Percentiles rank a stretch among this genome's conserved stretches.
Evolutionary conservation across 345 rosid genomes (phyloP).

Genomic region (Moricandia arvensis): DNA sequence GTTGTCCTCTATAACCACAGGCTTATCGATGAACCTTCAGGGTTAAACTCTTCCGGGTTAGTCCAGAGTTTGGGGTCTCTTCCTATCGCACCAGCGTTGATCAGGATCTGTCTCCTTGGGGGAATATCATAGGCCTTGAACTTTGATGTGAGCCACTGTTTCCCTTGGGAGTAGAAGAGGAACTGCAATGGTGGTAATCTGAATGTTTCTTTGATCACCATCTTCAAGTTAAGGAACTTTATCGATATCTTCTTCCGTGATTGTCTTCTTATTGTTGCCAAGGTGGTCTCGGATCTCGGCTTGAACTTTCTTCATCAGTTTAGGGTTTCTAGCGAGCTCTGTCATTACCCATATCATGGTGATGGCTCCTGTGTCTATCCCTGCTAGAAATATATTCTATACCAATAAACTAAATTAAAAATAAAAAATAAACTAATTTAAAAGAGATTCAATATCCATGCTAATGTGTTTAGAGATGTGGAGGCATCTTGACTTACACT

Average conservation of each 20-base stretch:
- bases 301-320: constrained; percentile 44
- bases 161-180: constrained; percentile 49
- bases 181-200: constrained; percentile 56
- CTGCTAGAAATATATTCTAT: constrained; percentile 46
- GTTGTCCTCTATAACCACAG: constrained; percentile 46
- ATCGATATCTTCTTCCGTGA: constrained; percentile 34
- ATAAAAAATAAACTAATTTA: background rate
- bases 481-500: constrained; percentile 32
- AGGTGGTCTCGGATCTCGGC: constrained; percentile 31
- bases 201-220: constrained; percentile 53
- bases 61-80: constrained; percentile 47
- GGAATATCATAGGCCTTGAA: constrained; percentile 46
- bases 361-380: constrained; percentile 43
- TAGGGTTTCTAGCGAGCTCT: constrained; percentile 34
- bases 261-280: constrained; percentile 26
- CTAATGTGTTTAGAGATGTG: background rate
- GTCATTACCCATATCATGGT: constrained; percentile 53
- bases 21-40: constrained; percentile 45
- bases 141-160: constrained; percentile 36
- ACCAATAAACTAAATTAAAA: background rate
- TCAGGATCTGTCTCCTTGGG: constrained; percentile 37
- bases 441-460: background rate
- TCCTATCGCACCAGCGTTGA: constrained; percentile 50
- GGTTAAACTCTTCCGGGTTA: constrained; percentile 46
- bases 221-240: constrained; percentile 43